phyloP scores from a whole-genome alignment of 192 early-diverging fungal genomes.

The Chytriomyces sp. region DNA sequence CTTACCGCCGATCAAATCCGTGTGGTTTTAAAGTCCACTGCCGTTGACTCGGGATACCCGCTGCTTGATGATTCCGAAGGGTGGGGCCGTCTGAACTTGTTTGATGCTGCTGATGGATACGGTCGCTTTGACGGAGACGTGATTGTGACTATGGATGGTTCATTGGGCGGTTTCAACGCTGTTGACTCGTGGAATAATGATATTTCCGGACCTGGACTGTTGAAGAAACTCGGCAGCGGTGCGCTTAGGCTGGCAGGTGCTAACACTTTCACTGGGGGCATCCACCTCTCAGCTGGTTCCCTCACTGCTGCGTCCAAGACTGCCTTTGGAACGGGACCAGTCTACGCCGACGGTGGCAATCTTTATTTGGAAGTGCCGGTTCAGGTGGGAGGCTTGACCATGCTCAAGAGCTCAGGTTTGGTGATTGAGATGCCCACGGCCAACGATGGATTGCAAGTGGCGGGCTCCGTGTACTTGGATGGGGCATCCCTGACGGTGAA shows the following conservation, averaged over 20 bases:
- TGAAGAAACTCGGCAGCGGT: constrained; percentile 28
- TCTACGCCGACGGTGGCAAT: constrained; percentile 23
- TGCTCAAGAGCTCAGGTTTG: too few species aligned
- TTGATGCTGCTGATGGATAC: constrained; percentile 39
- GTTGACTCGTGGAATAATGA: constrained; percentile 35
- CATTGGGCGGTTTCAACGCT: constrained; percentile 7
- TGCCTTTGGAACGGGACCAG: constrained; percentile 28
- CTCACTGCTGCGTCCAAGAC: constrained; percentile 20
- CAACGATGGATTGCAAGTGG: too few species aligned
- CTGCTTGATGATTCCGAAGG: constrained; percentile 38
- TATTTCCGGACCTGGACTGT: constrained; percentile 33
- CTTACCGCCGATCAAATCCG: constrained; percentile 34
- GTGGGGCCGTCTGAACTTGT: constrained; percentile 39
- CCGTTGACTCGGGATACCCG: constrained; percentile 33
- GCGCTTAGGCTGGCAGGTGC: constrained; percentile 21
- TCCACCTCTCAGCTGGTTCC: neutral
- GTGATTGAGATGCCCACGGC: too few species aligned
- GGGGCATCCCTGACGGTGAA: too few species aligned
- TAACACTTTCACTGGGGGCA: constrained; percentile 35
- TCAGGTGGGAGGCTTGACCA: neutral
- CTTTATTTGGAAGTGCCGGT: neutral
- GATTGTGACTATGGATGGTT: constrained; percentile 23
- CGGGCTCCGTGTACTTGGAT: too few species aligned
- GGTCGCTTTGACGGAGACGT: constrained; percentile 38
- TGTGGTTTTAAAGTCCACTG: constrained; percentile 40